Conservation (phyloP, 2,329 filamentous ascomycete genomes). For the Epichloe sp. region DNA sequence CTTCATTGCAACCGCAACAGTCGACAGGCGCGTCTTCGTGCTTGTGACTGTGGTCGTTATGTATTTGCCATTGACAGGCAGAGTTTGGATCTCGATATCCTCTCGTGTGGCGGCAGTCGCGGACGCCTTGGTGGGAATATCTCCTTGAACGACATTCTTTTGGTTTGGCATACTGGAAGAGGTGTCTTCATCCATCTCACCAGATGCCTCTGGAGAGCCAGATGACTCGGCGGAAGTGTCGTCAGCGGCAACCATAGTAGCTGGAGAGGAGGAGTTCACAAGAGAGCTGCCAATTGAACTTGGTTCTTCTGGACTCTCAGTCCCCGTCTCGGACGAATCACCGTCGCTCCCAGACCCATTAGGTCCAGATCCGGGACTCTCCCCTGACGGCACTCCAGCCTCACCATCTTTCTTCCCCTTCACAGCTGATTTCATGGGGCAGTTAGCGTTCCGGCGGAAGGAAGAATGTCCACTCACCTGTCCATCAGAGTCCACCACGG, state of each 20-base stretch:
- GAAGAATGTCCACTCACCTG: slow-evolving; percentile 14
- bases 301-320: no score
- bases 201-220: neutral
- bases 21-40: slow-evolving; percentile 6
- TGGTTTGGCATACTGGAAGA: neutral
- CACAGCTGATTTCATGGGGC: slow-evolving; percentile 11
- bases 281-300: no score
- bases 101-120: neutral
- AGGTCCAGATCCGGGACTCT: neutral
- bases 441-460: slow-evolving; percentile 14
- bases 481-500: slow-evolving; percentile 5
- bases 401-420: neutral
- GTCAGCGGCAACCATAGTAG: neutral
- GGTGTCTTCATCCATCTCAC: neutral
- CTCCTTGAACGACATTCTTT: neutral
- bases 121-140: neutral
- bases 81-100: neutral
- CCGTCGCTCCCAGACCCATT: neutral
- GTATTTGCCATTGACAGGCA: slow-evolving; percentile 7
- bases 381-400: neutral
- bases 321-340: neutral
- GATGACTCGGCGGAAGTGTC: neutral
- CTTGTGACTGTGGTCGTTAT: slow-evolving; percentile 12
- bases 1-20: slow-evolving; percentile 8
- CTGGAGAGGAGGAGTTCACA: neutral